These are phyloP conservation scores for Colletotrichum cereale DNA, from an alignment of 2,329 filamentous ascomycete genomes.

Conservation along the genomic window DNA sequence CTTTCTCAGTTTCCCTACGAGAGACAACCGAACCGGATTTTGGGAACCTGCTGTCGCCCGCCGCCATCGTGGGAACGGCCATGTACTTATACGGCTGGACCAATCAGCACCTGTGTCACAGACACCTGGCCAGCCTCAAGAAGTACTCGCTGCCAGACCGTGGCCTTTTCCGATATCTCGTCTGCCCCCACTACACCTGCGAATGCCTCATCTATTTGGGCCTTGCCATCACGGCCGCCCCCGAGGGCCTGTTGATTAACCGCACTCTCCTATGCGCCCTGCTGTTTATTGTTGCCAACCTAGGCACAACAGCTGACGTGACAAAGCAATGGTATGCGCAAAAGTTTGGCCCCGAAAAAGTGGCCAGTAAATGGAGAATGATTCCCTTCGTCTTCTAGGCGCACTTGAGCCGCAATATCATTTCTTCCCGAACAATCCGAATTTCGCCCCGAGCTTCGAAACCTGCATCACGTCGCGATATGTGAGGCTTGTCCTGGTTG, in stretches of 20 bases:
- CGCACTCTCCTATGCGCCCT: constrained; percentile 78
- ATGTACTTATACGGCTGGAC: constrained; percentile 78
- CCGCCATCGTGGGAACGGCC: constrained; percentile 67
- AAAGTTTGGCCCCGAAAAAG: constrained; percentile 77
- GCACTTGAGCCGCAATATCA: constrained; percentile 46
- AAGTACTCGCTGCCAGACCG: constrained; percentile 87
- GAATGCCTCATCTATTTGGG: constrained; percentile 88
- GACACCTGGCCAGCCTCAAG: constrained; percentile 75
- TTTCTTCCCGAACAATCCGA: constrained; percentile 64
- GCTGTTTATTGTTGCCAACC: constrained; percentile 81
- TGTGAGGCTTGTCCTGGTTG: constrained; percentile 78
- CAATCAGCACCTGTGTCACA: constrained; percentile 81
- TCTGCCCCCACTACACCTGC: constrained; percentile 93
- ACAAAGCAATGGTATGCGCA: constrained; percentile 83
- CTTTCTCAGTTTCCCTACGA: constrained; percentile 12
- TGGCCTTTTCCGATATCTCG: constrained; percentile 76
- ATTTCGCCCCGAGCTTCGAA: constrained; percentile 76
- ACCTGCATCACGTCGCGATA: constrained; percentile 90
- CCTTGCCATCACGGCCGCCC: constrained; percentile 81
- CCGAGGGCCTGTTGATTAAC: constrained; percentile 75
- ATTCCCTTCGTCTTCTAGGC: constrained; percentile 75
- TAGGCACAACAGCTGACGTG: constrained; percentile 83
- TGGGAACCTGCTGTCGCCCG: constrained; percentile 1
- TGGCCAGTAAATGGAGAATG: constrained; percentile 79
- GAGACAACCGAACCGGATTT: background rate